These are phyloP conservation scores for Neurospora intermedia DNA, from an alignment of 495 filamentous ascomycete genomes.

Conservation along the genomic window DNA sequence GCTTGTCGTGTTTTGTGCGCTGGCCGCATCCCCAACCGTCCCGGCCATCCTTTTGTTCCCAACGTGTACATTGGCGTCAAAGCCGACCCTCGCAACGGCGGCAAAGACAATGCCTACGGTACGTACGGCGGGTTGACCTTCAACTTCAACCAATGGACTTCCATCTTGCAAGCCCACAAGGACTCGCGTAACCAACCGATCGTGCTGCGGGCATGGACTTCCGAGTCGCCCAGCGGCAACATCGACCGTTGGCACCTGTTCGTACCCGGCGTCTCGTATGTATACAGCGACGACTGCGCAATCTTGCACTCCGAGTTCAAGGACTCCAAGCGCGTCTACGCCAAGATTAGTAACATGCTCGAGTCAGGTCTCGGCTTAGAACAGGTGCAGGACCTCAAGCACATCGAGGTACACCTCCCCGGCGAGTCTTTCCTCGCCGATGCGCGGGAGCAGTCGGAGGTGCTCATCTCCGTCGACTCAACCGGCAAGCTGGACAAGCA, in stretches of 20 bases:
- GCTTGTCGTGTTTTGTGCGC: constrained; percentile 14
- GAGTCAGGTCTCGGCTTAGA: background rate
- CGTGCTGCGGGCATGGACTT: background rate
- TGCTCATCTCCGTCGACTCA: background rate
- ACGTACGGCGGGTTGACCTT: constrained; percentile 17
- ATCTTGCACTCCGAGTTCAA: constrained; percentile 1
- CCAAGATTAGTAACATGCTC: constrained; percentile 1
- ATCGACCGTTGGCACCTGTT: constrained; percentile 13
- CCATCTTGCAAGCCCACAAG: background rate
- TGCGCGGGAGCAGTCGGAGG: background rate
- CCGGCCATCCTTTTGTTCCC: constrained; percentile 14
- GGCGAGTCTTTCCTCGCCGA: constrained; percentile 1
- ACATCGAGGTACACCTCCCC: constrained; percentile 7
- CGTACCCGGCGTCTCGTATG: constrained; percentile 1
- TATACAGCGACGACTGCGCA: background rate
- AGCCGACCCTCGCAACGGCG: background rate
- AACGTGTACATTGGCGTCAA: constrained; percentile 10
- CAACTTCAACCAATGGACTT: constrained; percentile 1
- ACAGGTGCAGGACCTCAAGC: background rate
- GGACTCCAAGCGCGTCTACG: background rate
- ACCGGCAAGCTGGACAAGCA: background rate
- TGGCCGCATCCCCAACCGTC: constrained; percentile 10
- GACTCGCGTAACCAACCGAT: background rate
- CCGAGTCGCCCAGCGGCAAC: background rate
- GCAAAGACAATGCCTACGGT: background rate